phyloP scores from a whole-genome alignment of 2,329 filamentous ascomycete genomes.

The Xylaria sp. region DNA sequence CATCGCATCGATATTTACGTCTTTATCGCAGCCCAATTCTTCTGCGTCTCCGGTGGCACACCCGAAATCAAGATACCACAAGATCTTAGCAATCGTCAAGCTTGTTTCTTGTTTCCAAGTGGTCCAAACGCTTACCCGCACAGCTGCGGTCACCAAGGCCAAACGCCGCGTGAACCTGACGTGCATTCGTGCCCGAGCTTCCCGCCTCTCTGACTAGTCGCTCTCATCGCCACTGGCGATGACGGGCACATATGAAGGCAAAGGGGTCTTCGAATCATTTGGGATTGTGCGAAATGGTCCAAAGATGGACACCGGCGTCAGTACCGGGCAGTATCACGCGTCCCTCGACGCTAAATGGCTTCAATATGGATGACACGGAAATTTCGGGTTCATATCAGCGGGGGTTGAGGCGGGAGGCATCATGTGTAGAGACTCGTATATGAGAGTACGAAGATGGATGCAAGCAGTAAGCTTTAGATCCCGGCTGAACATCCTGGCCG shows the following conservation, averaged over 20 bases:
- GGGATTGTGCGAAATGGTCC: slow-evolving; percentile 27
- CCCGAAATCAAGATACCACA: slow-evolving; percentile 30
- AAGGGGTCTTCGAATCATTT: slow-evolving; percentile 17
- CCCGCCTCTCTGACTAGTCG: not conserved
- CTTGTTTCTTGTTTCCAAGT: slow-evolving; percentile 26
- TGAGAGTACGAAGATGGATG: slow-evolving; percentile 33
- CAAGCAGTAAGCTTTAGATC: slow-evolving; percentile 25
- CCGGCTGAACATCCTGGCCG: slow-evolving; percentile 21
- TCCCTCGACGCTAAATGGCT: slow-evolving; percentile 20
- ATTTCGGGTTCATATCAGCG: not conserved
- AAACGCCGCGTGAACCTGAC: slow-evolving; percentile 7
- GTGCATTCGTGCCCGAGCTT: not conserved
- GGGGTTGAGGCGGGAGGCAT: slow-evolving; percentile 25
- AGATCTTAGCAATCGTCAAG: slow-evolving; percentile 12
- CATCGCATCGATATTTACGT: not conserved
- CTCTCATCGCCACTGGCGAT: not conserved
- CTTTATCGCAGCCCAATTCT: not conserved
- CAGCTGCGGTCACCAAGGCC: slow-evolving; percentile 21
- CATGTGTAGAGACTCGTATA: slow-evolving; percentile 30
- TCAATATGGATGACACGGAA: not conserved
- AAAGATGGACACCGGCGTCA: slow-evolving; percentile 33
- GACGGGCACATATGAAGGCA: no score
- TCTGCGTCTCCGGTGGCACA: slow-evolving; percentile 3
- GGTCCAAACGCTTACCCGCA: slow-evolving; percentile 21
- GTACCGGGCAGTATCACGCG: slow-evolving; percentile 27